Evolutionary conservation across 2,329 filamentous ascomycete genomes (phyloP).

Genomic region (Elsinoe perseae): DNA sequence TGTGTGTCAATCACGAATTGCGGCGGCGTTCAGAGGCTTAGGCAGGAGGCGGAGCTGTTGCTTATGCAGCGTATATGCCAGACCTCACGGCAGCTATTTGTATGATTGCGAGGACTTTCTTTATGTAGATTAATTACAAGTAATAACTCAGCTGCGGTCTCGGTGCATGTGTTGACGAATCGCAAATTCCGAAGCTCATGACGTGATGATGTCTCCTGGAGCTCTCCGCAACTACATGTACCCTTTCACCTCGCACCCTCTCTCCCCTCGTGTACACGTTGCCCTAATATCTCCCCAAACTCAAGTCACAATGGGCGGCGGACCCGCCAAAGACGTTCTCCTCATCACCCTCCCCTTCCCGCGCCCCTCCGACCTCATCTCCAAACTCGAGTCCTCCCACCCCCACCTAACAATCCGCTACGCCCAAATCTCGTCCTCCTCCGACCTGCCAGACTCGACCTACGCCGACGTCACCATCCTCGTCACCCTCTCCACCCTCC

Average conservation of each 20-base stretch:
- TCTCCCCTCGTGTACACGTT: background rate
- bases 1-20: background rate
- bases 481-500: conserved; percentile 42
- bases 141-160: background rate
- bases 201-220: conserved; percentile 3
- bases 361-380: conserved; percentile 34
- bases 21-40: background rate
- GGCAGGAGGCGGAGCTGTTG: background rate
- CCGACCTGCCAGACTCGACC: conserved; percentile 22
- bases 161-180: background rate
- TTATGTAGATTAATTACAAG: background rate
- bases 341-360: conserved; percentile 28
- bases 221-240: background rate
- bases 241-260: background rate
- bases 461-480: conserved; percentile 41
- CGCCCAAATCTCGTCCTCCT: conserved; percentile 25
- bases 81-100: background rate
- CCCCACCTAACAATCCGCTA: conserved; percentile 42
- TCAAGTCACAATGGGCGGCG: conserved; percentile 30
- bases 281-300: background rate
- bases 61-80: background rate
- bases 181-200: conserved; percentile 4
- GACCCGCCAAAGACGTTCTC: conserved; percentile 29
- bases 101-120: background rate
- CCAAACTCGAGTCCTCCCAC: conserved; percentile 35